Base-by-base conservation (phyloP, 1,284 basidiomycete genomes). In the Meira nashicola region DNA sequence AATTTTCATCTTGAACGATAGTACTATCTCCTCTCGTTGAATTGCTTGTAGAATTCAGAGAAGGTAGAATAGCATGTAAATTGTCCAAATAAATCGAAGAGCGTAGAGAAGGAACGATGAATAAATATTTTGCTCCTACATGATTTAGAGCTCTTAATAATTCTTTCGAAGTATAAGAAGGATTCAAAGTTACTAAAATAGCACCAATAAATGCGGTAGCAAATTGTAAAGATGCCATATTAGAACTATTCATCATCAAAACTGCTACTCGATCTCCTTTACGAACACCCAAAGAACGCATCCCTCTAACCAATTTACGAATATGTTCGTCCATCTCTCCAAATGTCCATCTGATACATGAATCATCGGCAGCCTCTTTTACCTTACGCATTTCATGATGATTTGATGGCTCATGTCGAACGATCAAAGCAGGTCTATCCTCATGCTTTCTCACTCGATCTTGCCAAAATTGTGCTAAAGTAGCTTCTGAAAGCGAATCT, bases 221-320 rank as follows among this genome's bases (percentile, higher is more conserved):
- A 89, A 89, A 90, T 70, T 91, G 89, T 38, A 90, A 78, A 78
- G 84, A 82, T 1, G 87, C 89, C 75, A 91, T 91, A 14, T 87
- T 83, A 67, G 88, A 90, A 63, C 40, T 62, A 54, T 69, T 70
- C 55, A 54, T 88, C 88, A 92, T 89, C 50, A 91, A 80, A 9
- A 90, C 87, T 1, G 83, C 89, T 19, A 92, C 86, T 23, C 89
- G 81, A 68, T 91, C 89, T 0, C 89, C 90, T 71, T 85, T 87
- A 74, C 82, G 80, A 8, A 92, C 85, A 15, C 89, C 89, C 71
- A 90, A 79, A 28, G 60, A 67, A 11, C 50, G 51, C 43, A 92
- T 80, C 0, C 90, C 90, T 54, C 86, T 80, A 1, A 89, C 85
- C 6, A 90, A 82, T 2, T 86, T 85, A 52, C 83, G 79, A 33